phyloP scores from a whole-genome alignment of 306 rosid genomes.

The Ormosia semicastrata region DNA sequence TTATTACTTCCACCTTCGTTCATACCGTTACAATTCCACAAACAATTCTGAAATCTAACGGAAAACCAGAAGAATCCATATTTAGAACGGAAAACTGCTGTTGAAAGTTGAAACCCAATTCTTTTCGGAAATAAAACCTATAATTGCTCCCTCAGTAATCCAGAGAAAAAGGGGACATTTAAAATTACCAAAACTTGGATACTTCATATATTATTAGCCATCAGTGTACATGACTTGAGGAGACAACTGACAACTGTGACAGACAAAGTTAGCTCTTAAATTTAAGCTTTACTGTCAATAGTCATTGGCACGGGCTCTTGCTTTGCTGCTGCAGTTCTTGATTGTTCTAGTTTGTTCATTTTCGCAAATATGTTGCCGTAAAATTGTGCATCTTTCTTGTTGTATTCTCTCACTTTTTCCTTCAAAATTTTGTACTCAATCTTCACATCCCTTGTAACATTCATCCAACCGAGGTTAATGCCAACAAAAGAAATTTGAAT shows the following conservation, averaged over 20 bases:
- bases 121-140: not conserved
- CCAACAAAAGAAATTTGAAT: not conserved
- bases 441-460: constrained; percentile 70
- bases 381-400: constrained; percentile 77
- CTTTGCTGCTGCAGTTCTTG: constrained; percentile 35
- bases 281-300: constrained; percentile 57
- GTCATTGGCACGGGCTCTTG: constrained; percentile 60
- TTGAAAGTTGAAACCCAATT: not conserved
- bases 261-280: not conserved
- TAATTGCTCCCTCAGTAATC: not conserved
- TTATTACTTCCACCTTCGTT: not conserved
- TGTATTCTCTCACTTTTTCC: constrained; percentile 79
- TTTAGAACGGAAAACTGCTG: not conserved
- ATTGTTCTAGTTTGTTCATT: constrained; percentile 53
- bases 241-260: not conserved
- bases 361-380: constrained; percentile 86
- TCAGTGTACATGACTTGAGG: not conserved
- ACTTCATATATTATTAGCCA: constrained; percentile 22
- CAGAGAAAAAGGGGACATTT: not conserved
- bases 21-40: not conserved
- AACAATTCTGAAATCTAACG: not conserved
- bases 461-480: not conserved
- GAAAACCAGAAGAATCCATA: not conserved
- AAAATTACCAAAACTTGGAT: not conserved
- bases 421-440: constrained; percentile 75